Evolutionary conservation across 139 green algal species (phyloP), one percentile per base, ranked within the genome.

Genomic region (Chlorella sp.): DNA sequence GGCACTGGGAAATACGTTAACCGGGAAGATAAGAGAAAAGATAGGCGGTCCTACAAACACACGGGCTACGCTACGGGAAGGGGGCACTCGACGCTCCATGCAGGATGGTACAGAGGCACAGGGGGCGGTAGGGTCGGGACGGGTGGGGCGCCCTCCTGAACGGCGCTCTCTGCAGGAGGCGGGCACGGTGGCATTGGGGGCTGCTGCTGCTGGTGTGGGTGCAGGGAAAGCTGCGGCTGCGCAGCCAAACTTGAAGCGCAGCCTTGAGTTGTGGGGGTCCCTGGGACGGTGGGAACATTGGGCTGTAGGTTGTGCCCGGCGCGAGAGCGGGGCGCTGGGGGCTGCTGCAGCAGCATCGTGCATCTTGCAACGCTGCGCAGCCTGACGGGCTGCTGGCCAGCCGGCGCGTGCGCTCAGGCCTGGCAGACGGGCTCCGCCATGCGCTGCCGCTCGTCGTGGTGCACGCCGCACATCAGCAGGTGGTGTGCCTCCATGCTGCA

Each of bases 401-500:
- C 71, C 30, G 71, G 30, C 28, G 71, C 30, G 48, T 9, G 48
- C 48, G 48, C 48, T 83, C 77, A 83, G 39, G 77, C 77, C 22
- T 30, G 39, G 77, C 77, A 83, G 24, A n/a, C 39, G 7, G 77
- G 39, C 37, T 83, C 77, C 39, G 75, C 34, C 15, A 83, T 26
- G 77, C 19, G 39, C 77, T 39, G 39, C 39, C 39, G 77, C 26
- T 83, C 77, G 22, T 83, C 39, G 19, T 32, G 21, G 39, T 73
- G 66, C 66, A 39, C 22, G 77, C 77, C 39, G 37, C 24, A 36
- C 77, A n/a, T n/a, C n/a, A 83, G 39, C 39, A 53, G n/a, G 34
- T 81, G 75, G 18, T 81, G 75, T 34, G 34, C 75, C 77, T 83
- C 77, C 24, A 57, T 83, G 77, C 77, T 61, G 77, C 77, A 83